These are phyloP conservation scores for Lactarius sp. DNA, from an alignment of 768 basidiomycete species.

Conservation along the genomic window DNA sequence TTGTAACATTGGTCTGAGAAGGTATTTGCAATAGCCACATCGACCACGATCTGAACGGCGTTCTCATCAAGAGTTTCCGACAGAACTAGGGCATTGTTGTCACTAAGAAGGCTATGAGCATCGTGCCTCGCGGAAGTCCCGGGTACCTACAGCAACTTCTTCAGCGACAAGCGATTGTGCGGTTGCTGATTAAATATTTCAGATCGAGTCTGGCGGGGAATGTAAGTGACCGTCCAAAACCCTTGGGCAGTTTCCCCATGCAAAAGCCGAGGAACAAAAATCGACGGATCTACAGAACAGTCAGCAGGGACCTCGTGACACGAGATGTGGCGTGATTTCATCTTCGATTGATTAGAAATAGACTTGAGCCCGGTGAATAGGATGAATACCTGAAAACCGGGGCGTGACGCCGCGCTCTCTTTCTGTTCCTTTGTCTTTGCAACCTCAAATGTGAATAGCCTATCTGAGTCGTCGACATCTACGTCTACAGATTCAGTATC, in stretches of 20 bases:
- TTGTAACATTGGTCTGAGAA: neutral
- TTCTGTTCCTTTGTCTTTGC: conserved; percentile 52
- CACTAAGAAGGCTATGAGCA: neutral
- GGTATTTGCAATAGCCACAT: neutral
- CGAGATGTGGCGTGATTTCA: neutral
- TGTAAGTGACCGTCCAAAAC: conserved; percentile 2
- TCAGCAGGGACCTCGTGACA: neutral
- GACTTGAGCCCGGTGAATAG: neutral
- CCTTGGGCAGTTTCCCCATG: conserved; percentile 26
- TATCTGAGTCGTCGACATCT: conserved; percentile 40
- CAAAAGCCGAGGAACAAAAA: conserved; percentile 5
- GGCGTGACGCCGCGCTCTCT: conserved; percentile 41
- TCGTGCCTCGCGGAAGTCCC: too few species aligned
- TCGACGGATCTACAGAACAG: neutral
- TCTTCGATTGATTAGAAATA: neutral
- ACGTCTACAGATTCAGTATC: conserved; percentile 31
- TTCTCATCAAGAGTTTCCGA: conserved; percentile 3
- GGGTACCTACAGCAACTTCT: conserved; percentile 1
- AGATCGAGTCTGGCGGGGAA: neutral
- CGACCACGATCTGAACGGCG: neutral
- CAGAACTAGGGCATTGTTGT: neutral
- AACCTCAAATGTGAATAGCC: conserved; percentile 51
- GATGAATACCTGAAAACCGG: conserved; percentile 43
- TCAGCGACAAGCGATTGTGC: neutral
- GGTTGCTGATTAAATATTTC: neutral